Evolutionary conservation across 2,329 filamentous ascomycete species (phyloP).

Genomic region (Taxawa tesnikishii): DNA sequence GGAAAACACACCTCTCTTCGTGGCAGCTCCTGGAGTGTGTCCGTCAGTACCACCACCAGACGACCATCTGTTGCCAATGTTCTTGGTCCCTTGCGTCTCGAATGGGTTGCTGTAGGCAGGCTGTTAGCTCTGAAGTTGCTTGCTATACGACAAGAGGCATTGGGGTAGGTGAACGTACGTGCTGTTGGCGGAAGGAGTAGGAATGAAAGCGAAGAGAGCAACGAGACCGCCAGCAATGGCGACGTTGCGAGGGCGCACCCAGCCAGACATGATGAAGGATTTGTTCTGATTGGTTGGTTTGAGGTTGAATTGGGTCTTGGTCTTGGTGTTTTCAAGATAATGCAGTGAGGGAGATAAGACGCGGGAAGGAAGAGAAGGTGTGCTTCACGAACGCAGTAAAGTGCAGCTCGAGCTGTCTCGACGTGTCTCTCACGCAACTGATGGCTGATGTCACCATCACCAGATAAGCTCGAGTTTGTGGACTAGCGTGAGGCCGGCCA

Average conservation of each 20-base stretch:
- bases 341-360: no score
- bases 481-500: no score
- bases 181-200: conserved; percentile 6
- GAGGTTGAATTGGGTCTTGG: no score
- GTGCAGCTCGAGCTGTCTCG: no score
- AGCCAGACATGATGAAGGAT: conserved; percentile 10
- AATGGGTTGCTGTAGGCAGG: conserved; percentile 13
- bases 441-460: no score
- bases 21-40: conserved; percentile 21
- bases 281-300: no score
- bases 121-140: not conserved
- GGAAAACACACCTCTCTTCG: conserved; percentile 16
- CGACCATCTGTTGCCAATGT: conserved; percentile 21
- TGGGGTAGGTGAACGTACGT: conserved; percentile 5
- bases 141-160: conserved; percentile 5
- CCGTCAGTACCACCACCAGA: conserved; percentile 20
- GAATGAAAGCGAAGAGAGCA: conserved; percentile 14
- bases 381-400: no score
- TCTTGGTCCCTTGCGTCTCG: conserved; percentile 21
- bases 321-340: no score
- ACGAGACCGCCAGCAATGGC: conserved; percentile 15
- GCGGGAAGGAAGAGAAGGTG: no score
- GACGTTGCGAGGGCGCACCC: conserved; percentile 17
- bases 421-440: no score
- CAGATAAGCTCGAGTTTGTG: no score